Evolutionary conservation across 2,329 filamentous ascomycete genomes (phyloP), one percentile per base, ranked within the genome.

Genomic region (Zarea fungicola): DNA sequence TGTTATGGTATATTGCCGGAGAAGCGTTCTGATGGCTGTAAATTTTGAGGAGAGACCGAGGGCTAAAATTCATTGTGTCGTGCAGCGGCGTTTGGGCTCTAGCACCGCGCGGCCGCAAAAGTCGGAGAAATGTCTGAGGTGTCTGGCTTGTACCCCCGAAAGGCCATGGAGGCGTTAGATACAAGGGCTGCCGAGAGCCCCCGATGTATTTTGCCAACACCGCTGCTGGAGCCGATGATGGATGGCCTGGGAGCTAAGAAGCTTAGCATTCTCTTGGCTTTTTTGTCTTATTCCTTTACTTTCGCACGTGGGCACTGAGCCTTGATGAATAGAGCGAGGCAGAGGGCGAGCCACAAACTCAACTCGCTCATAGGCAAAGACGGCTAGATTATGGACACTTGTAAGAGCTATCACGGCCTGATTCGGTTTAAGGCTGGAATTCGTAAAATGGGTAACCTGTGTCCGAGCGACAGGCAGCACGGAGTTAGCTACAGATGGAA

Each of bases 341-440:
- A n/a, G 16, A 29, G 13, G 23, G 22, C 31, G n/a, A 21, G 42
- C 6, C 23, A n/a, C 14, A 21, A 32, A 23, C 42, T 23, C 5
- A 10, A 39, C 34, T 2, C n/a, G n/a, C n/a, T n/a, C n/a, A n/a
- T n/a, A n/a, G n/a, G n/a, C n/a, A 32, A 42, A 26, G 25, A 42
- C 14, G n/a, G 41, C 25, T 8, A 22, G 32, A 35, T 37, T 37
- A 28, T 16, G 34, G 32, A n/a, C n/a, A n/a, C n/a, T n/a, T n/a
- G n/a, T n/a, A n/a, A n/a, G n/a, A n/a, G n/a, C n/a, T n/a, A n/a
- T n/a, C n/a, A n/a, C n/a, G 42, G 42, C 32, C 32, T 46, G 32
- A 32, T 36, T 46, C 23, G 32, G 42, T 19, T 21, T 35, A 40
- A 39, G 44, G 44, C 44, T 47, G 44, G 40, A 31, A 28, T 25